phyloP scores from a whole-genome alignment of 768 basidiomycete genomes.

The Daedaleopsis sinensis region DNA sequence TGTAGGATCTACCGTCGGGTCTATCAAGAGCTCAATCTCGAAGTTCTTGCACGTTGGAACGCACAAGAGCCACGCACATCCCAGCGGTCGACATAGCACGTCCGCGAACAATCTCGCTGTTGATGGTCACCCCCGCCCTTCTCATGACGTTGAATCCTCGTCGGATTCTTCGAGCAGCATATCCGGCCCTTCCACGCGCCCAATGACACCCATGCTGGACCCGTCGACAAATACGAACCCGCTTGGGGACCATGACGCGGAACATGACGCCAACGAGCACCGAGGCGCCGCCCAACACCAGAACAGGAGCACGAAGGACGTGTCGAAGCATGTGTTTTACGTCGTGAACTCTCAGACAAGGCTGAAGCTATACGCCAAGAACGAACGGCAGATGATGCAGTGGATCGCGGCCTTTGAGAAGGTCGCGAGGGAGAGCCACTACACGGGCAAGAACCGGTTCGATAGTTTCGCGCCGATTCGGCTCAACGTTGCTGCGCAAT shows the following conservation, averaged over 20 bases:
- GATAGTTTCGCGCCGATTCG: constrained; percentile 93
- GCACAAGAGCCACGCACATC: not conserved
- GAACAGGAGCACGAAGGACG: constrained; percentile 55
- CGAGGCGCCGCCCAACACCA: constrained; percentile 42
- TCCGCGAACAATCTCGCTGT: constrained; percentile 8
- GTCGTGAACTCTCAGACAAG: constrained; percentile 89
- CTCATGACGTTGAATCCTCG: not conserved
- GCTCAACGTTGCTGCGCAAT: constrained; percentile 92
- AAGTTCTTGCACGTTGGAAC: constrained; percentile 42
- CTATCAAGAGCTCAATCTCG: constrained; percentile 51
- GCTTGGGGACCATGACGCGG: constrained; percentile 34
- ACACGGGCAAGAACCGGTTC: constrained; percentile 82
- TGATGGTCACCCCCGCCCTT: not conserved
- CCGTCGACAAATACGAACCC: constrained; percentile 79
- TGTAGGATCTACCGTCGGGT: constrained; percentile 46
- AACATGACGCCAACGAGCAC: constrained; percentile 25
- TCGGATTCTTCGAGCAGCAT: constrained; percentile 38
- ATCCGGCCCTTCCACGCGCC: constrained; percentile 32
- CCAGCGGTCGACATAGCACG: not conserved
- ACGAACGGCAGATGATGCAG: constrained; percentile 97
- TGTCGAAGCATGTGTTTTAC: constrained; percentile 94
- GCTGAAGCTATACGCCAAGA: constrained; percentile 84
- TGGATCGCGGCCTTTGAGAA: constrained; percentile 93
- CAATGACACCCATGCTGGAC: constrained; percentile 67
- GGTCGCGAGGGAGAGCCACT: constrained; percentile 75